Base-by-base conservation (phyloP, 2,329 filamentous ascomycete species). In the Fusarium guadeloupense region DNA sequence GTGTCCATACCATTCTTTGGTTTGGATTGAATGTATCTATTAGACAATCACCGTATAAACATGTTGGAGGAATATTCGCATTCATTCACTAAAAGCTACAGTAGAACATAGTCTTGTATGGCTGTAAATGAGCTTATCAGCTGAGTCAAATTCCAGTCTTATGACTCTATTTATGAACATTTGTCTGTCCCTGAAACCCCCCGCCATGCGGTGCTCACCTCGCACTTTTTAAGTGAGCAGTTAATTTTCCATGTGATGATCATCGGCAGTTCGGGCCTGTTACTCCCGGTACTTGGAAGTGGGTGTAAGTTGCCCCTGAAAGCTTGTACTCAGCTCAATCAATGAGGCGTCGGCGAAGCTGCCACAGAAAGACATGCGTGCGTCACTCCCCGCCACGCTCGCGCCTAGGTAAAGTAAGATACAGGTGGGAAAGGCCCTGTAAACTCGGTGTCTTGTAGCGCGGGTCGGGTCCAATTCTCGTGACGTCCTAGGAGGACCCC, bases 351-450 rank as follows among this genome's bases (percentile, higher is more conserved):
- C 34, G 9, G 35, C 14, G 31, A 42, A 46, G 37, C 34, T 50
- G 61, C 47, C 51, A 50, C 48, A 37, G 28, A 28, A 25, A 58
- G 57, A 64, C 52, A 59, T 25, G 61, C 38, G 37, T 64, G 62
- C 61, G 62, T 64, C 62, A 64, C 62, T 59, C 57, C 46, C 56
- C 47, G 62, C 62, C 62, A 59, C 57, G 52, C 52, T 54, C 45
- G 57, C 25, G 52, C 45, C 37, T 39, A 31, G 47, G 50, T n/a
- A n/a, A n/a, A n/a, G n/a, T n/a, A n/a, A n/a, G n/a, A n/a, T n/a
- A 65, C 53, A 62, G 62, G 61, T 65, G 60, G 43, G 39, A 62
- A 46, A 53, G 37, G 39, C 42, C 61, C 61, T 64, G 60, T 62
- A 50, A 58, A 42, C 48, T 17, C 46, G 50, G 45, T 45, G 46